Conservation (phyloP, 2,329 filamentous ascomycete species). For the Moelleriella libera region DNA sequence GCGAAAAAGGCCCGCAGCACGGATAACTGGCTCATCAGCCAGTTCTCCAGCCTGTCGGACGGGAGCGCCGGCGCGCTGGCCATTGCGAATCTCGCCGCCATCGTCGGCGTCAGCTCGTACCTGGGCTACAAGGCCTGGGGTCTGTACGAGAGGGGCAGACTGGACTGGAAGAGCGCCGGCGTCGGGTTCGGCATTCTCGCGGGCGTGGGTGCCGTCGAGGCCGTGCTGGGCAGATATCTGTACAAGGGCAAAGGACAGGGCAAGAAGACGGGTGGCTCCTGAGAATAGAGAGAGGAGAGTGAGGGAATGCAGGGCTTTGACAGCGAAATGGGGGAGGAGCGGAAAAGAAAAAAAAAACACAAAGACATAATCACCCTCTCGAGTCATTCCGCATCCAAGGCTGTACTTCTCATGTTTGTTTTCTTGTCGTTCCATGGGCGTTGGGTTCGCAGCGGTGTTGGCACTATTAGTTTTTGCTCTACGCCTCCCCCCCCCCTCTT, state of each 20-base stretch:
- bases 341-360: too few relatives aligned
- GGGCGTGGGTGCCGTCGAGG: constrained; percentile 33
- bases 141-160: constrained; percentile 35
- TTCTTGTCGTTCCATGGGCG: not conserved
- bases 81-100: constrained; percentile 30
- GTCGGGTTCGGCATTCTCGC: constrained; percentile 36
- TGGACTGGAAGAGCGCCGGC: constrained; percentile 35
- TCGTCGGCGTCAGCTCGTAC: constrained; percentile 38
- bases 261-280: constrained; percentile 15
- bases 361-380: too few relatives aligned
- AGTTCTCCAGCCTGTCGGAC: constrained; percentile 32
- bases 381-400: too few relatives aligned
- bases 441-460: constrained; percentile 3
- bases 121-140: constrained; percentile 42
- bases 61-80: constrained; percentile 27
- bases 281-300: too few relatives aligned
- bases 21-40: constrained; percentile 33
- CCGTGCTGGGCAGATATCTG: constrained; percentile 31
- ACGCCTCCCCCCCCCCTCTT: not conserved
- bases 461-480: not conserved
- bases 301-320: too few relatives aligned
- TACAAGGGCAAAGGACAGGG: too few relatives aligned
- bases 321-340: too few relatives aligned
- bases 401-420: too few relatives aligned
- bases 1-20: constrained; percentile 20